These are phyloP conservation scores for Salix dunnii DNA, from an alignment of 345 rosid genomes.

Conservation along the genomic window DNA sequence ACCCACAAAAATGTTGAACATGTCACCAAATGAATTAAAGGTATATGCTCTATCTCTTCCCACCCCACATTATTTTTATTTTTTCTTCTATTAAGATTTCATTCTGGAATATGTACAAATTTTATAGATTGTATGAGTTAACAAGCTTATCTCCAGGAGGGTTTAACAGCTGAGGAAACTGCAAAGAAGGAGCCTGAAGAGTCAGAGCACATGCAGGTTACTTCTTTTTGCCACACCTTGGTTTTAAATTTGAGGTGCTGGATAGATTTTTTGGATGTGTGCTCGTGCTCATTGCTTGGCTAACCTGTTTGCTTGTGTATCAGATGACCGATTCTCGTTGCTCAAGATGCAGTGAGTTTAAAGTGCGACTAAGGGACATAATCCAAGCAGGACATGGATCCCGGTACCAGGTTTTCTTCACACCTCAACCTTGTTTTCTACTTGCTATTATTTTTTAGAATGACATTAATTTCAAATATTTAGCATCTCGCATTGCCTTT, in stretches of 20 bases:
- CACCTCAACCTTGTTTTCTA: not conserved
- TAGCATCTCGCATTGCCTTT: not conserved
- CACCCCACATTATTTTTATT: not conserved
- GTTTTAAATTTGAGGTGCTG: not conserved
- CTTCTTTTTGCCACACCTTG: not conserved
- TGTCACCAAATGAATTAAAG: constrained; percentile 92
- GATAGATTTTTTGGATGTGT: not conserved
- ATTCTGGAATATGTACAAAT: not conserved
- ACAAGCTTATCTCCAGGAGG: constrained; percentile 53
- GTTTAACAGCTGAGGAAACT: constrained; percentile 82
- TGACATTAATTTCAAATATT: not conserved
- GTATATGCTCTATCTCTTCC: constrained; percentile 22
- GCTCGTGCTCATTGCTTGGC: not conserved
- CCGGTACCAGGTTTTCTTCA: constrained; percentile 76
- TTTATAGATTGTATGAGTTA: not conserved
- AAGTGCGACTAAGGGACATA: constrained; percentile 82
- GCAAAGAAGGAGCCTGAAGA: constrained; percentile 83
- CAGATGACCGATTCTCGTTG: constrained; percentile 86
- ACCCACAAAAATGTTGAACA: constrained; percentile 75
- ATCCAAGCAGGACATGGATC: constrained; percentile 96
- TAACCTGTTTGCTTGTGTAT: not conserved
- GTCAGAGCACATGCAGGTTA: constrained; percentile 76
- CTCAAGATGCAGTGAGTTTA: constrained; percentile 63
- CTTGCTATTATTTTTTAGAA: not conserved
- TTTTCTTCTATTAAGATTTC: not conserved